Base-by-base conservation (phyloP, 306 rosid species). In the Vicia villosa region DNA sequence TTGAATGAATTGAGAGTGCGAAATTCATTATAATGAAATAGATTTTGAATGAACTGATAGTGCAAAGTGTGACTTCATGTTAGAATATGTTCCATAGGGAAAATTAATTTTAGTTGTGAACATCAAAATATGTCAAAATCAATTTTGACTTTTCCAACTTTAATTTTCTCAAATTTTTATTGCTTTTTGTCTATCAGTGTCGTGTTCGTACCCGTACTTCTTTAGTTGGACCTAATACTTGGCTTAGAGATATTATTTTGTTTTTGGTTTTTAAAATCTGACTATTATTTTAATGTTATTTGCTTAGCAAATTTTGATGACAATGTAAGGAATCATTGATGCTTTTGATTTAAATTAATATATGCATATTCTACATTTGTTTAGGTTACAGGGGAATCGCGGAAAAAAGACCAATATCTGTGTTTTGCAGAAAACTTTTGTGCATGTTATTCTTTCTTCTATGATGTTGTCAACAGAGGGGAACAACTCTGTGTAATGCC, bases 401-500 rank as follows among this genome's bases (percentile, higher is more conserved):
- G 79, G 42, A 88, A 86, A 65, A 90, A 90, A 84, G 98, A 93
- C 74, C 87, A 84, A 68, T 90, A 88, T 77, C 75, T 86, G 19
- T 88, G 96, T 75, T 90, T 93, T 74, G 80, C 97, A 24, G 89
- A 86, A 63, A 83, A 83, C 74, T 93, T 79, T 37, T 93, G 98
- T n/a, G n/a, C n/a, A n/a, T n/a, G n/a, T n/a, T n/a, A n/a, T n/a
- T n/a, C n/a, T n/a, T n/a, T n/a, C n/a, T n/a, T n/a, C 86, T 90
- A 83, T 49, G 97, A 88, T 68, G 83, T 82, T 73, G 90, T 90
- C 14, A 93, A 87, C 77, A 86, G 91, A 82, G 90, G 90, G 71
- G 97, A 93, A 55, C 98, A 90, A 49, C 94, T 93, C 51, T 90
- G 91, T 78, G 98, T 85, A 77, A 84, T 96, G n/a, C 66, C 37